Base-by-base conservation (phyloP, 495 filamentous ascomycete species). In the Aspergillus sclerotioniger region DNA sequence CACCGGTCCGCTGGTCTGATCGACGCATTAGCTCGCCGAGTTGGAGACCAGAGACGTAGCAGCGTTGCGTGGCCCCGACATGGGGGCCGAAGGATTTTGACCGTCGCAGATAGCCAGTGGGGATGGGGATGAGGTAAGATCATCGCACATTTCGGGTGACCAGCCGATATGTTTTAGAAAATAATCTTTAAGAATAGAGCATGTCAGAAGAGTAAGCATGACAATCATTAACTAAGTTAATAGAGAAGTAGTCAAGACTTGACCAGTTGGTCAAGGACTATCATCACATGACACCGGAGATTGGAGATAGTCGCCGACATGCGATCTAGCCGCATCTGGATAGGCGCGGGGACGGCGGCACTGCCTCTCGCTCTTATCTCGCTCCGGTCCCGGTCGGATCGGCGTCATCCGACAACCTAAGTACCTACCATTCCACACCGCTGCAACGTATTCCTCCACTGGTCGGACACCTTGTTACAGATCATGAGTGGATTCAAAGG, bases 401-500 rank as follows among this genome's bases (percentile, higher is more conserved):
- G 25, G 25, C 25, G 25, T 25, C 25, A 25, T 25, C 25, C 25
- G 2, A 25, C 25, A 25, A 25, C 25, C 25, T 25, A 25, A 5
- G 25, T 25, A 25, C 25, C 25, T 1, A 37, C 33, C 13, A 15
- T 15, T 37, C 13, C 37, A 41, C 3, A 9, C 37, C n/a, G 33
- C 33, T 13, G n/a, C 6, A n/a, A 41, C 37, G 4, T 15, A n/a
- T 6, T 5, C 37, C n/a, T n/a, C 37, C n/a, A 13, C 37, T 41
- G 37, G 37, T n/a, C n/a, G 37, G 37, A 41, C 13, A 6, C 13
- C 37, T n/a, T 13, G 10, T n/a, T n/a, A 15, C 5, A 41, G 13
- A 69, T 49, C 57, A 83, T 83, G 80, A 80, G 77, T 65, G 76
- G 77, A 1, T 63, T 80, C 47, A 80, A 74, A 62, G 77, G 74